Evolutionary conservation across 2,329 filamentous ascomycete species (phyloP).

Genomic region (Delphinella strobiligena): DNA sequence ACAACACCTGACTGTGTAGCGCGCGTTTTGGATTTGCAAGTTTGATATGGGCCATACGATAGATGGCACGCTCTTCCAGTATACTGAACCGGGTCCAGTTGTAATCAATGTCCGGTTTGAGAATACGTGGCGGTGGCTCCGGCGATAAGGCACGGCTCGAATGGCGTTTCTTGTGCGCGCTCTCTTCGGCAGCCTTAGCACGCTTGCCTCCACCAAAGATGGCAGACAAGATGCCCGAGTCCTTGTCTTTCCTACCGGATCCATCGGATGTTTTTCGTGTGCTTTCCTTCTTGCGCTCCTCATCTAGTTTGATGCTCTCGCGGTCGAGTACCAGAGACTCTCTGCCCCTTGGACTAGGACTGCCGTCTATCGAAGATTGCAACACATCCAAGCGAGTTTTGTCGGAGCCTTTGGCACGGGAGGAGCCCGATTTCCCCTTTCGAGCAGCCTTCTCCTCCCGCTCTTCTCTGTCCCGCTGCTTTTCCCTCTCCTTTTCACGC

Average conservation of each 20-base stretch:
- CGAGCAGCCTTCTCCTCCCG: constrained; percentile 10
- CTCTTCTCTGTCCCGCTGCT: constrained; percentile 13
- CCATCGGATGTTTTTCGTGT: constrained; percentile 56
- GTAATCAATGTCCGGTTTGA: constrained; percentile 85
- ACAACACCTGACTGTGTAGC: constrained; percentile 82
- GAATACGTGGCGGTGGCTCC: constrained; percentile 58
- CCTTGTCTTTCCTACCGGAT: constrained; percentile 61
- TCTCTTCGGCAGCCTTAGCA: constrained; percentile 32
- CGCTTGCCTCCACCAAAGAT: constrained; percentile 76
- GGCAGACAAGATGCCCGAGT: constrained; percentile 69
- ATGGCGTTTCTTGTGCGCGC: constrained; percentile 59
- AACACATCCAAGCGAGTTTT: constrained; percentile 75
- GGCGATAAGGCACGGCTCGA: constrained; percentile 65
- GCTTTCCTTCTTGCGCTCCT: constrained; percentile 72
- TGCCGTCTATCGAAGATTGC: constrained; percentile 70
- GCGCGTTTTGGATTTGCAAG: constrained; percentile 91
- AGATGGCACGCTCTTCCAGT: constrained; percentile 90
- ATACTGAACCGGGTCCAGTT: constrained; percentile 94
- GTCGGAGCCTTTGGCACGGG: constrained; percentile 52
- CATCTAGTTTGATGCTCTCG: constrained; percentile 60
- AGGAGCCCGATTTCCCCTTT: constrained; percentile 7
- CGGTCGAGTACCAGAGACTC: constrained; percentile 80
- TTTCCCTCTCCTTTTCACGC: constrained; percentile 27
- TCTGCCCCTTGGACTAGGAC: constrained; percentile 40
- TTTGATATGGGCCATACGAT: constrained; percentile 97